Conservation (phyloP, 768 basidiomycete genomes). For the Tephrocybe sp. region DNA sequence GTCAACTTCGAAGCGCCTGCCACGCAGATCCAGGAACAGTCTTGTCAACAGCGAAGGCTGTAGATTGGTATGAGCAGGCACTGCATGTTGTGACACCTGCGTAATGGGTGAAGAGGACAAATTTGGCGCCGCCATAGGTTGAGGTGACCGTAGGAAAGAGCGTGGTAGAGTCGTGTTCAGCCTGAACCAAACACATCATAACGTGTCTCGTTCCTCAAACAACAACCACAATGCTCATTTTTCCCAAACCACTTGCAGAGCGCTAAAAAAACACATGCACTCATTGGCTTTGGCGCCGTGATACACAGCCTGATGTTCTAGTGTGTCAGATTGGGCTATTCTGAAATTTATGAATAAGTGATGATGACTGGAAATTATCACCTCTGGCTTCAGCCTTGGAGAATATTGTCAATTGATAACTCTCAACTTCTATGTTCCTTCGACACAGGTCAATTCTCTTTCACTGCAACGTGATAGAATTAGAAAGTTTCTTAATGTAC, state of each 20-base stretch:
- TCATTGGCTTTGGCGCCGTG: no score
- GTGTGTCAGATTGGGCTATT: no score
- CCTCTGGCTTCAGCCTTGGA: no score
- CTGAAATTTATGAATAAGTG: no score
- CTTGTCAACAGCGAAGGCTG: constrained; percentile 88
- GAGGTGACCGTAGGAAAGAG: constrained; percentile 9
- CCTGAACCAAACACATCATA: constrained; percentile 17
- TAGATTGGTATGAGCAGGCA: constrained; percentile 63
- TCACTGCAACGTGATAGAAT: no score
- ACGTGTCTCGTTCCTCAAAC: constrained; percentile 5
- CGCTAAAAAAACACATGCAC: not conserved
- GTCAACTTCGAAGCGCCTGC: constrained; percentile 89
- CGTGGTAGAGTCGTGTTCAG: constrained; percentile 10
- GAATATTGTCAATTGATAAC: no score
- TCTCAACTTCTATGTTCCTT: no score
- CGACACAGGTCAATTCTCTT: no score
- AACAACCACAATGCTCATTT: not conserved
- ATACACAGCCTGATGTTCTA: no score
- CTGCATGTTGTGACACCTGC: constrained; percentile 61
- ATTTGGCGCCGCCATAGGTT: constrained; percentile 35
- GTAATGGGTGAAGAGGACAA: constrained; percentile 52
- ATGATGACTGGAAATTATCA: no score
- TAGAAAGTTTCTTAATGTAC: no score
- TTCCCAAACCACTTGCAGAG: not conserved
- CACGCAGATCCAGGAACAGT: constrained; percentile 89